Base-by-base conservation (phyloP, 768 basidiomycete genomes). In the Gautieria morchelliformis region DNA sequence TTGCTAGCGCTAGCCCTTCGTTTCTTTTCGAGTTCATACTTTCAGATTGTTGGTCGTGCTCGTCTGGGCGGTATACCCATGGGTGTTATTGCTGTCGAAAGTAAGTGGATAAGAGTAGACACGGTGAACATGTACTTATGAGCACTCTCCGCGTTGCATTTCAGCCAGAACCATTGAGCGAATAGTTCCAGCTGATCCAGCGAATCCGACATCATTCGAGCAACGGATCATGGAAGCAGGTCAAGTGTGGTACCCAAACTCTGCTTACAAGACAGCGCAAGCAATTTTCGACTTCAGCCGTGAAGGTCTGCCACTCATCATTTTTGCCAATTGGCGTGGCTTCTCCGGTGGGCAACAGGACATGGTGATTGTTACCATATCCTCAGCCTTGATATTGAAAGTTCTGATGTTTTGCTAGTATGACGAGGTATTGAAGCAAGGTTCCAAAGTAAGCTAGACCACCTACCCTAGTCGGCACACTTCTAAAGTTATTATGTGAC, bases 271-370 rank as follows among this genome's bases (percentile, higher is more conserved):
- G 80, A 99, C 96, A 8, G 96, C 94, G 8, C 96, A 98, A 66
- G 95, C 96, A 15, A 98, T 98, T 75, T 93, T 93, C 71, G 96
- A 99, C 74, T 91, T 98, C 77, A 89, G 95, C 73, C 87, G 96
- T 44, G 96, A 99, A 72, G 92, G 90, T 22, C 77, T 99, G 14
- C 96, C 96, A 4, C 78, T 99, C 59, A 94, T 98, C 70, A 94
- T 99, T 71, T 97, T 99, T 67, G 96, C 96, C 55, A 99, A 99
- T 77, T 98, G 96, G 93, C 89, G 96, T 76, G 96, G 96, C 24
- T 99, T 99, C 84, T 99, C 96, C 20, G 96, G 96, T 61, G 96
- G 96, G 62, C 94, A 97, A 71, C 94, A 96, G 71, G 94, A 97
- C 71, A 97, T 97, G 93, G 72, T 73, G 53, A 61, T 71, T 63